Conservation (phyloP, 805 yeast genomes). For the Suhomyces sp. region DNA sequence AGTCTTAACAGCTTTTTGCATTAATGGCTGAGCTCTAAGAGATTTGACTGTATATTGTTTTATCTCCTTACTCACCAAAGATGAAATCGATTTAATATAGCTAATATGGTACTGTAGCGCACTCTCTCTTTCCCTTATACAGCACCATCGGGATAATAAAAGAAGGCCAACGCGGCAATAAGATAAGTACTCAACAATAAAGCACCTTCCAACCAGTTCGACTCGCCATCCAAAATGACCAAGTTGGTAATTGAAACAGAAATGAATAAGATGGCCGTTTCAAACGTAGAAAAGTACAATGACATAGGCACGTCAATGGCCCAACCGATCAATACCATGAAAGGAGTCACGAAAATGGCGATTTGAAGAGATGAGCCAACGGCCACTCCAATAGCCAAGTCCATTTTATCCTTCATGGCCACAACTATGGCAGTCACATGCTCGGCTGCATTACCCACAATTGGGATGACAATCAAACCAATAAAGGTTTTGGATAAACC, state of each 20-base stretch:
- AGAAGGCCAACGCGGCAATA: conserved; percentile 87
- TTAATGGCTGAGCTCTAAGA: no score
- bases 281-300: conserved; percentile 85
- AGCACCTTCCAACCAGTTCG: conserved; percentile 96
- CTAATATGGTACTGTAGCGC: no score
- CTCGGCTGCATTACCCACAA: conserved; percentile 98
- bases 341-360: conserved; percentile 92
- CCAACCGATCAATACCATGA: conserved; percentile 96
- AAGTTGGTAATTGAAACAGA: conserved; percentile 86
- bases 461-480: conserved; percentile 90
- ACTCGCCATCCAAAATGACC: conserved; percentile 87
- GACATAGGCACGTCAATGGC: conserved; percentile 86
- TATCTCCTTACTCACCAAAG: no score
- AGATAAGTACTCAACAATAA: conserved; percentile 85
- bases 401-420: conserved; percentile 96
- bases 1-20: no score
- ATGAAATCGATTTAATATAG: no score
- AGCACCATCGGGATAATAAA: conserved; percentile 69
- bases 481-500: conserved; percentile 93
- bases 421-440: conserved; percentile 96
- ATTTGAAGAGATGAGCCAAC: conserved; percentile 95
- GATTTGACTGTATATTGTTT: no score
- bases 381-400: conserved; percentile 94
- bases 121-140: no score
- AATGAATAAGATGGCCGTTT: conserved; percentile 87